These are phyloP conservation scores for Glonium stellatum DNA, from an alignment of 495 filamentous ascomycete species.

Conservation along the genomic window DNA sequence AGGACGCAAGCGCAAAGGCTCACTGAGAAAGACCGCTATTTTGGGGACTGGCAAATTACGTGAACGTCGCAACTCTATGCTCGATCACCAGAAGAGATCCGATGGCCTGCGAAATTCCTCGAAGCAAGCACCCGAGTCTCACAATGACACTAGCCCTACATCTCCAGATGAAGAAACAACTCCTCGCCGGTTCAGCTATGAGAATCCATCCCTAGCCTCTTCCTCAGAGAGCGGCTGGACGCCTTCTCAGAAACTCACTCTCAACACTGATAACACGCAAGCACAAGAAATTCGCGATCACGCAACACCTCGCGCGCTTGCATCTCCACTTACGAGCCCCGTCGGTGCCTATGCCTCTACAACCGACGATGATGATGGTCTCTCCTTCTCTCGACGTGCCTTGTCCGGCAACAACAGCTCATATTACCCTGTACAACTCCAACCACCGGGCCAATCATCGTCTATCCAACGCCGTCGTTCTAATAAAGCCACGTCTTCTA, in stretches of 20 bases:
- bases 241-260: slow-evolving; percentile 13
- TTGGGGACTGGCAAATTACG: slow-evolving; percentile 29
- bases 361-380: slow-evolving; percentile 72
- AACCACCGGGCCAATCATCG: slow-evolving; percentile 21
- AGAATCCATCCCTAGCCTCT: slow-evolving; percentile 22
- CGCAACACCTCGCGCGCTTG: slow-evolving; percentile 26
- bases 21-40: slow-evolving; percentile 36
- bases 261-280: slow-evolving; percentile 32
- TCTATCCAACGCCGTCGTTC: slow-evolving; percentile 42
- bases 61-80: slow-evolving; percentile 23
- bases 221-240: slow-evolving; percentile 30
- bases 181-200: slow-evolving; percentile 35
- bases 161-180: slow-evolving; percentile 19
- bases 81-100: background rate
- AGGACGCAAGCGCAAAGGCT: slow-evolving; percentile 60
- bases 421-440: slow-evolving; percentile 12
- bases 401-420: slow-evolving; percentile 10
- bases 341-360: slow-evolving; percentile 60
- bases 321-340: slow-evolving; percentile 46
- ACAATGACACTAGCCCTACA: slow-evolving; percentile 4
- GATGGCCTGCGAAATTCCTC: background rate
- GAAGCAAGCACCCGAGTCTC: slow-evolving; percentile 1
- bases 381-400: slow-evolving; percentile 45
- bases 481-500: slow-evolving; percentile 29
- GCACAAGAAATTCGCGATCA: slow-evolving; percentile 11